These are phyloP conservation scores for Penicillium sp. DNA, from an alignment of 2,329 filamentous ascomycete species.

Conservation along the genomic window DNA sequence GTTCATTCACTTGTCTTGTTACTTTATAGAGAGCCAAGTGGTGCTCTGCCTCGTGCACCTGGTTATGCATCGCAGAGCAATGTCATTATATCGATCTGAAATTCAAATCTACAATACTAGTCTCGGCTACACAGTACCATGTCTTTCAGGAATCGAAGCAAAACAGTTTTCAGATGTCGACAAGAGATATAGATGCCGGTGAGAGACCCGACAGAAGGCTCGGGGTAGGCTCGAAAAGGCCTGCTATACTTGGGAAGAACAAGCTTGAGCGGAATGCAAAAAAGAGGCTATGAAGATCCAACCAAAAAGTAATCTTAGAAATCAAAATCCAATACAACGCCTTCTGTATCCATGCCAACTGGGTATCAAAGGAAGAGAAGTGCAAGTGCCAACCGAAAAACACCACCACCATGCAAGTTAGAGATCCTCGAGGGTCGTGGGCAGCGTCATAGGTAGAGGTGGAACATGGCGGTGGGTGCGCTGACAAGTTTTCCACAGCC, in stretches of 20 bases:
- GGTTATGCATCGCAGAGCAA: constrained; percentile 25
- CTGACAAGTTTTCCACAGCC: constrained; percentile 41
- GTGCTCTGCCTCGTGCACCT: constrained; percentile 10
- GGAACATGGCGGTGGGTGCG: constrained; percentile 41
- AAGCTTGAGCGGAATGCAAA: neutral
- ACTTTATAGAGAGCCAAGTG: constrained; percentile 9
- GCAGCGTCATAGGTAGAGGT: constrained; percentile 42
- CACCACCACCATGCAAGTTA: constrained; percentile 20
- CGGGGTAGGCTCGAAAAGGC: neutral
- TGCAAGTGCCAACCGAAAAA: constrained; percentile 11
- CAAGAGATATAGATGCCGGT: neutral
- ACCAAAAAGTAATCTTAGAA: neutral
- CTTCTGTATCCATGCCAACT: constrained; percentile 16
- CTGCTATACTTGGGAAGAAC: neutral
- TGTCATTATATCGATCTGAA: constrained; percentile 1
- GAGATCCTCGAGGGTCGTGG: constrained; percentile 1
- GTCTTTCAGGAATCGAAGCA: neutral
- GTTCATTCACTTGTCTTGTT: constrained; percentile 14
- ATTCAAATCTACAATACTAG: neutral
- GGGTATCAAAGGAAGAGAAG: constrained; percentile 20
- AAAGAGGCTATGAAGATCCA: constrained; percentile 1
- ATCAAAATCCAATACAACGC: constrained; percentile 8
- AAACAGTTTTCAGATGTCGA: too few relatives aligned
- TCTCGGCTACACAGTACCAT: neutral
- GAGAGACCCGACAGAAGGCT: neutral